Conservation (phyloP, 2,329 filamentous ascomycete species). For the Thermomyces lanuginosus region DNA sequence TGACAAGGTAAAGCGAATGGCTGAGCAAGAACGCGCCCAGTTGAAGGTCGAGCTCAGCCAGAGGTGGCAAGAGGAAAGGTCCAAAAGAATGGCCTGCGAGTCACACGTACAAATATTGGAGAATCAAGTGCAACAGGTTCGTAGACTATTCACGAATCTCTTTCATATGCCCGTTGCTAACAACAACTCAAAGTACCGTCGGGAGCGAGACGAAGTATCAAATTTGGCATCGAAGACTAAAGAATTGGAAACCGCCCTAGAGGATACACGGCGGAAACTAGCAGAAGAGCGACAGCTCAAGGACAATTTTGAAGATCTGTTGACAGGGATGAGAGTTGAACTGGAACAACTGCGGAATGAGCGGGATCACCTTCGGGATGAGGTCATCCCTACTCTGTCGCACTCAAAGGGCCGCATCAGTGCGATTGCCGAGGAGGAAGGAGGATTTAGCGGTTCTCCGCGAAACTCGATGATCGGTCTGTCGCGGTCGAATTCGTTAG, state of each 20-base stretch:
- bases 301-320: slow-evolving; percentile 82
- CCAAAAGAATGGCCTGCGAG: slow-evolving; percentile 59
- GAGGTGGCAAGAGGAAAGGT: slow-evolving; percentile 75
- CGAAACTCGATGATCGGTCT: slow-evolving; percentile 37
- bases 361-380: slow-evolving; percentile 66
- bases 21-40: slow-evolving; percentile 82
- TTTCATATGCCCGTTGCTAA: slow-evolving; percentile 6
- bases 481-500: slow-evolving; percentile 51
- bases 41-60: slow-evolving; percentile 69
- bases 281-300: slow-evolving; percentile 75
- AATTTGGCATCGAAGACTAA: slow-evolving; percentile 43
- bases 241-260: slow-evolving; percentile 64
- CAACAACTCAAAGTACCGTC: slow-evolving; percentile 20
- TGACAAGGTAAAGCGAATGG: slow-evolving; percentile 63
- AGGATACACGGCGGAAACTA: slow-evolving; percentile 67
- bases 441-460: slow-evolving; percentile 17
- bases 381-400: slow-evolving; percentile 61
- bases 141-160: slow-evolving; percentile 10
- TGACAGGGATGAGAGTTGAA: slow-evolving; percentile 68
- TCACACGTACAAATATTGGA: slow-evolving; percentile 70
- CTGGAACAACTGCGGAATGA: slow-evolving; percentile 71
- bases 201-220: slow-evolving; percentile 37
- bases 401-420: slow-evolving; percentile 39
- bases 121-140: slow-evolving; percentile 52
- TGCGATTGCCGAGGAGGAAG: slow-evolving; percentile 45